Conservation (phyloP, 2,329 filamentous ascomycete genomes). For the Paramyrothecium sp. region DNA sequence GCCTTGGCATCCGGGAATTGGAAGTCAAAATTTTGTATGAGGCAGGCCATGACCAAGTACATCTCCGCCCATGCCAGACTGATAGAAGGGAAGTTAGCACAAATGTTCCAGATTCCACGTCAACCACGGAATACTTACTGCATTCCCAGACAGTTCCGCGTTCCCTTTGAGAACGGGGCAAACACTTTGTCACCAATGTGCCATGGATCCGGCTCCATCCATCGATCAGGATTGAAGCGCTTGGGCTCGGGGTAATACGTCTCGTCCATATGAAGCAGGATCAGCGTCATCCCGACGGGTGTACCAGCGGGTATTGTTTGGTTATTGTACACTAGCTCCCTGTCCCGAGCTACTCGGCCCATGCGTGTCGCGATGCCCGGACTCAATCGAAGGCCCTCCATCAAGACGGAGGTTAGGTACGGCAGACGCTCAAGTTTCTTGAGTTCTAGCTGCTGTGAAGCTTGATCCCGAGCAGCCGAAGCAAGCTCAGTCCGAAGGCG, state of each 20-base stretch:
- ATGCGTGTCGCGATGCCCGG: slow-evolving; percentile 29
- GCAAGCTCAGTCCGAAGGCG: slow-evolving; percentile 31
- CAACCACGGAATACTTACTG: background rate
- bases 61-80: background rate
- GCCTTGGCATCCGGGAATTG: background rate
- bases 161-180: background rate
- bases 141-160: background rate
- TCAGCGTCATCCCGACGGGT: slow-evolving; percentile 34
- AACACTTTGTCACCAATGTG: background rate
- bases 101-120: background rate
- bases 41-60: background rate
- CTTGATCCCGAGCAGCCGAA: background rate
- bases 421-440: slow-evolving; percentile 27
- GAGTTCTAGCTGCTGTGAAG: slow-evolving; percentile 12
- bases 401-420: slow-evolving; percentile 34
- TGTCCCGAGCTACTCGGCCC: slow-evolving; percentile 22
- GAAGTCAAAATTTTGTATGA: background rate
- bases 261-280: slow-evolving; percentile 21
- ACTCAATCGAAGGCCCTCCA: slow-evolving; percentile 36
- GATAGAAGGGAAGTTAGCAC: background rate
- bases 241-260: slow-evolving; percentile 16
- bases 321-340: slow-evolving; percentile 20
- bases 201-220: slow-evolving; percentile 9
- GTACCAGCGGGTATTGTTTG: slow-evolving; percentile 25
- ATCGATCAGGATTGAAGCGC: slow-evolving; percentile 24